Evolutionary conservation across 768 basidiomycete genomes (phyloP).

Genomic region (Russula dissimulans): DNA sequence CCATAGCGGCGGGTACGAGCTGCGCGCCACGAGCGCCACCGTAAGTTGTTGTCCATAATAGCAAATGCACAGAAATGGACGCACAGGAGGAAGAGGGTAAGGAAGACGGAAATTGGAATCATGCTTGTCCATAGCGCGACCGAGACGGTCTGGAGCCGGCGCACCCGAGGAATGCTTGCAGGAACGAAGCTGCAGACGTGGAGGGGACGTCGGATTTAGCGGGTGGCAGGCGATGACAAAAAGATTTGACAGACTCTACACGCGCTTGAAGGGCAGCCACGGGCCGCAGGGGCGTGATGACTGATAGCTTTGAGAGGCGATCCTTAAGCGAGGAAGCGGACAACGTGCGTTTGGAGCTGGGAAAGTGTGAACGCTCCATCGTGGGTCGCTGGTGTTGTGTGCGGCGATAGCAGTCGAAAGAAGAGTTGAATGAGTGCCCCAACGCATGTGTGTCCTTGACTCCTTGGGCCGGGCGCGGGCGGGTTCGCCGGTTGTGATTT

Average conservation of each 20-base stretch:
- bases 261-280: conserved; percentile 62
- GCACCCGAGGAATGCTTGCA: conserved; percentile 72
- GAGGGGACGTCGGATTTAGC: not conserved
- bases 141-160: conserved; percentile 80
- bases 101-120: conserved; percentile 53
- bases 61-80: conserved; percentile 24
- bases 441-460: not conserved
- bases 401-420: not conserved
- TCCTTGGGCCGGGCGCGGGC: not conserved
- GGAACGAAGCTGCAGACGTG: conserved; percentile 61
- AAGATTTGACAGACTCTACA: conserved; percentile 42
- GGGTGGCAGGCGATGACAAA: not conserved
- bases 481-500: not conserved
- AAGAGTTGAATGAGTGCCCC: not conserved
- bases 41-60: not conserved
- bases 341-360: conserved; percentile 38
- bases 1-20: conserved; percentile 87
- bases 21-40: conserved; percentile 26
- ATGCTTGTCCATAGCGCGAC: conserved; percentile 86
- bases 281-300: conserved; percentile 51
- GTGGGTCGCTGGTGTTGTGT: not conserved
- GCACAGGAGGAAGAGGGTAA: conserved; percentile 79
- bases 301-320: conserved; percentile 39
- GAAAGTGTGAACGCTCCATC: conserved; percentile 21
- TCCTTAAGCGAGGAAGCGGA: conserved; percentile 58